Conservation (phyloP, 2,329 filamentous ascomycete genomes). For the Tricladium varicosporioides region DNA sequence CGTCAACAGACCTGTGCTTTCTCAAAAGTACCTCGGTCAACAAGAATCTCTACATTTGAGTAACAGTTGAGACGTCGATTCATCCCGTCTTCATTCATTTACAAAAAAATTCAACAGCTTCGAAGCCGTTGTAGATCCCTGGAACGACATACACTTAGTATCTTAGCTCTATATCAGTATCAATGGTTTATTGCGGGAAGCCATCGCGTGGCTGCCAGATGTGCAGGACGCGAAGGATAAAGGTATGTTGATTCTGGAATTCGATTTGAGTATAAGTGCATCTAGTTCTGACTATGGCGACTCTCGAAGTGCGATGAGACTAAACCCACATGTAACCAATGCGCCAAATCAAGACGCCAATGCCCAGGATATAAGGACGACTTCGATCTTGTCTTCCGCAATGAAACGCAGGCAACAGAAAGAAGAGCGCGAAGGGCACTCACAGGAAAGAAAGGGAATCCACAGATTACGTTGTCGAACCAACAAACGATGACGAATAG, state of each 20-base stretch:
- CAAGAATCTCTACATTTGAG: background rate
- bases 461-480: conserved; percentile 16
- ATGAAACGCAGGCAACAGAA: conserved; percentile 68
- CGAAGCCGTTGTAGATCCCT: background rate
- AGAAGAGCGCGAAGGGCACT: conserved; percentile 56
- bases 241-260: conserved; percentile 48
- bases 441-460: conserved; percentile 44
- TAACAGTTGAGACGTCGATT: background rate
- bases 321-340: conserved; percentile 64
- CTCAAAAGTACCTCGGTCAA: background rate
- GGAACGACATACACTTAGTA: background rate
- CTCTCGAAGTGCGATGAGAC: conserved; percentile 60
- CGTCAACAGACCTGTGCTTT: background rate
- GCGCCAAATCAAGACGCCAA: conserved; percentile 58
- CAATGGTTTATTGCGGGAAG: conserved; percentile 66
- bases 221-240: conserved; percentile 71
- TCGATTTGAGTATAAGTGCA: background rate
- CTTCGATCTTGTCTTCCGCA: conserved; percentile 70
- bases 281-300: conserved; percentile 17
- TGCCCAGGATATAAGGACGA: conserved; percentile 70
- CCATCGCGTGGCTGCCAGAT: conserved; percentile 70
- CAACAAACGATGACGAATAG: conserved; percentile 11
- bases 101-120: background rate
- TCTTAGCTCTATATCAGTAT: conserved; percentile 5
- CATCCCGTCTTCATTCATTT: background rate